Conservation (phyloP, 148 eudicot genomes). For the Persicaria tinctoria region DNA sequence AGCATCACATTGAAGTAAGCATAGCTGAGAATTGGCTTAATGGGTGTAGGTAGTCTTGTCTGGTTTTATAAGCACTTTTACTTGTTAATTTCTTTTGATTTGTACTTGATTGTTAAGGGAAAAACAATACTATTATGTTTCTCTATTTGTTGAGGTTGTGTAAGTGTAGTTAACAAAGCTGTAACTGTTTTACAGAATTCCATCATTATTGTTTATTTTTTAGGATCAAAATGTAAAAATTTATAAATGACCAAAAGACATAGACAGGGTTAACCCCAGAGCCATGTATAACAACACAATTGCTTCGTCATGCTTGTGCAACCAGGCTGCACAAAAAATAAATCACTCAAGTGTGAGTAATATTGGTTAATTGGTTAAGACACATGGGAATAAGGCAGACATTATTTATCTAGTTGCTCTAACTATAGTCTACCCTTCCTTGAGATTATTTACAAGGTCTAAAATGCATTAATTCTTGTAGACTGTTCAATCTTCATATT, state of each 20-base stretch:
- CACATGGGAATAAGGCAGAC: no score
- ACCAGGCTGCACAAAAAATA: no score
- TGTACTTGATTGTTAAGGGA: neutral
- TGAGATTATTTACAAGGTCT: neutral
- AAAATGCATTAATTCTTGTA: neutral
- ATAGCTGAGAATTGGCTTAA: neutral
- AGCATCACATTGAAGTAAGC: neutral
- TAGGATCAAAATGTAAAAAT: no score
- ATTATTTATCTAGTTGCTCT: neutral
- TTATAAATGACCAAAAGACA: no score
- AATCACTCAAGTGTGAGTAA: no score
- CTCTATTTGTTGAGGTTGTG: neutral
- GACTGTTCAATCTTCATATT: neutral
- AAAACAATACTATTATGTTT: neutral
- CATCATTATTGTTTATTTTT: no score
- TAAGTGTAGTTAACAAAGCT: neutral
- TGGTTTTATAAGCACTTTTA: neutral
- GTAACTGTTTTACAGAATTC: neutral
- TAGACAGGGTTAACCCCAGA: no score
- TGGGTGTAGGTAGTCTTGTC: neutral
- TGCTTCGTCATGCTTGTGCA: no score
- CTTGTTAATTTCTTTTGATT: neutral
- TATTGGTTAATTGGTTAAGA: no score
- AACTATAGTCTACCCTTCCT: neutral
- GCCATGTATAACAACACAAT: no score